Evolutionary conservation across 257 asterid species (phyloP).

Genomic region (Capsicum baccatum): DNA sequence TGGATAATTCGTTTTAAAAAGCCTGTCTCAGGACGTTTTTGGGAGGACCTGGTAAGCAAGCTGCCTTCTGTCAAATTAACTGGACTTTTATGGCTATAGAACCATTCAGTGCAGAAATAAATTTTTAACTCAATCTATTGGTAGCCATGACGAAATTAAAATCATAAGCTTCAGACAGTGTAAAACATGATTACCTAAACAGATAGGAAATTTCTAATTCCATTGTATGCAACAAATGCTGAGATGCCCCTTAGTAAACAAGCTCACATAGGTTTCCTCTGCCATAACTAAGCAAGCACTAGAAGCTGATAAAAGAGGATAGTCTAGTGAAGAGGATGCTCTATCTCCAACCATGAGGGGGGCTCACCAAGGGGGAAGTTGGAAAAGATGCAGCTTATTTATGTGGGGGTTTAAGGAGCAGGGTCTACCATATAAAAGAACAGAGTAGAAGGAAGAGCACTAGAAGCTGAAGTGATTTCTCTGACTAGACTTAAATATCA

Average conservation of each 20-base stretch:
- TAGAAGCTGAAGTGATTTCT: neutral
- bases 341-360: neutral
- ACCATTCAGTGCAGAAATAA: neutral
- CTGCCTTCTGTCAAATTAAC: neutral
- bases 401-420: neutral
- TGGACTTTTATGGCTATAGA: neutral
- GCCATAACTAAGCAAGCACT: neutral
- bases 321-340: neutral
- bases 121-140: neutral
- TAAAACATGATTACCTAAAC: neutral
- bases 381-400: neutral
- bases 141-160: neutral
- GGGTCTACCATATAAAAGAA: neutral
- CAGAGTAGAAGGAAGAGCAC: neutral
- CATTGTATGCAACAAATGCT: neutral
- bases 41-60: slow-evolving; percentile 95
- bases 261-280: neutral
- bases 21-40: slow-evolving; percentile 89
- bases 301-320: neutral
- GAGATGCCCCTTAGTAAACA: neutral
- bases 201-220: neutral
- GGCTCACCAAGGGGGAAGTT: neutral
- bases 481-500: neutral
- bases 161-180: neutral
- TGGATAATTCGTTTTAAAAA: slow-evolving; percentile 97